These are phyloP conservation scores for Thalassiosira livingstoniorum DNA, from an alignment of 352 stramenopile genomes.

Conservation along the genomic window DNA sequence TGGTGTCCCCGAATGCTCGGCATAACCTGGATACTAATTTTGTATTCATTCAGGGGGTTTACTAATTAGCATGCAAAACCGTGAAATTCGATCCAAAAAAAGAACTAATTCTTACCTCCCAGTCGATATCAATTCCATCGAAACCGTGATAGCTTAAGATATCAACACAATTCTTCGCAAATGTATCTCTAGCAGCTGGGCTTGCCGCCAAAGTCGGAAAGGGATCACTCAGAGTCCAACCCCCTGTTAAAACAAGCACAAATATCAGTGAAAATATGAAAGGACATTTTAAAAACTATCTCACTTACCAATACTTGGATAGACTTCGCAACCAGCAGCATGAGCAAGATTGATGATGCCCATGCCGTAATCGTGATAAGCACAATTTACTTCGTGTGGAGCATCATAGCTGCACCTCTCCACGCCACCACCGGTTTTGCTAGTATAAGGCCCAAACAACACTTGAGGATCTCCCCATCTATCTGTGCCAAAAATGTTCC, in stretches of 20 bases:
- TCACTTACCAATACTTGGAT: constrained; percentile 37
- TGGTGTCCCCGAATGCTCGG: constrained; percentile 36
- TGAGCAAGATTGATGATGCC: constrained; percentile 53
- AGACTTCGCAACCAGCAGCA: constrained; percentile 38
- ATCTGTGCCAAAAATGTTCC: constrained; percentile 50
- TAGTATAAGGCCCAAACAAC: constrained; percentile 45
- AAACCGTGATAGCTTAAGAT: constrained; percentile 49
- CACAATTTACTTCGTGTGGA: constrained; percentile 47
- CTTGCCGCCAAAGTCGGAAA: constrained; percentile 41
- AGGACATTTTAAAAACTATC: too few species aligned
- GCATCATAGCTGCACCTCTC: constrained; percentile 51
- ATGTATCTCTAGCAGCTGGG: constrained; percentile 29
- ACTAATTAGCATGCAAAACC: constrained; percentile 3
- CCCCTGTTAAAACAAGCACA: background rate
- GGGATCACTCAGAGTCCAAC: constrained; percentile 43
- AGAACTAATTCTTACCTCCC: constrained; percentile 39
- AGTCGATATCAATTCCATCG: constrained; percentile 46
- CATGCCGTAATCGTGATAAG: constrained; percentile 34
- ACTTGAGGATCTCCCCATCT: constrained; percentile 55
- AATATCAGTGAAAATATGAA: background rate
- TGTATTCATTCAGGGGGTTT: background rate
- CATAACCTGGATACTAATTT: constrained; percentile 43
- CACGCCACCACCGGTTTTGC: constrained; percentile 23
- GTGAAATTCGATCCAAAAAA: background rate
- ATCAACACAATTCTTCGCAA: constrained; percentile 52